Conservation (phyloP, 208 protist genomes). For the Trypanosomatidae sp. region DNA sequence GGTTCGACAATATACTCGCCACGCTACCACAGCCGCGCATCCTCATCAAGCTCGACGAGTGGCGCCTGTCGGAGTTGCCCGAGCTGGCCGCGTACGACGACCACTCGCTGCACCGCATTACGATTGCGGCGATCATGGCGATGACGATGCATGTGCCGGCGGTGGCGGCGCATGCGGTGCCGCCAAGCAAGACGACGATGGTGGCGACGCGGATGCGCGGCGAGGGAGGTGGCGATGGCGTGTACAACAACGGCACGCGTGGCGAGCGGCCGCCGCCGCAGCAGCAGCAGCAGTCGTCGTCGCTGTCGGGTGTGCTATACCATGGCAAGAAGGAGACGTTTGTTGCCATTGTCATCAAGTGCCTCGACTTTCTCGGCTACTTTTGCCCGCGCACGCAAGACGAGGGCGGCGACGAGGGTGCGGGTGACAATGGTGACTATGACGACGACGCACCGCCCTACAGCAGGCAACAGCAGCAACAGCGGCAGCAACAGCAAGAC, state of each 20-base stretch:
- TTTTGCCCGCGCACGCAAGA: constrained; percentile 50
- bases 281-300: constrained; percentile 6
- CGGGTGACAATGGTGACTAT: constrained; percentile 1
- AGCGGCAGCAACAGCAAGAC: too few species aligned
- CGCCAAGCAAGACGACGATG: too few species aligned
- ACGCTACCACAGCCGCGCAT: constrained; percentile 16
- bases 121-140: constrained; percentile 34
- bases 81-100: constrained; percentile 18
- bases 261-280: constrained; percentile 6
- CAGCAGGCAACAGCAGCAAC: constrained; percentile 4
- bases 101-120: constrained; percentile 27
- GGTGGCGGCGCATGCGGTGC: too few species aligned
- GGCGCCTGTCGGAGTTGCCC: constrained; percentile 21
- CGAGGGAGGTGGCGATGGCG: background rate
- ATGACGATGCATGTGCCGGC: too few species aligned
- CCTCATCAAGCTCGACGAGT: constrained; percentile 72
- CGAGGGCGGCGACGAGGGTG: constrained; percentile 5
- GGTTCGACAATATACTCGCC: constrained; percentile 51
- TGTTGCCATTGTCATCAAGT: constrained; percentile 71
- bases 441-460: constrained; percentile 2
- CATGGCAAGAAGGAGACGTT: constrained; percentile 55
- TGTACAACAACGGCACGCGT: constrained; percentile 1
- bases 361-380: constrained; percentile 85
- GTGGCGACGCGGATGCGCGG: constrained; percentile 10
- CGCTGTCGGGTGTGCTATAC: constrained; percentile 20